These are phyloP conservation scores for Leccinum boreale DNA, from an alignment of 768 basidiomycete species.

Conservation along the genomic window DNA sequence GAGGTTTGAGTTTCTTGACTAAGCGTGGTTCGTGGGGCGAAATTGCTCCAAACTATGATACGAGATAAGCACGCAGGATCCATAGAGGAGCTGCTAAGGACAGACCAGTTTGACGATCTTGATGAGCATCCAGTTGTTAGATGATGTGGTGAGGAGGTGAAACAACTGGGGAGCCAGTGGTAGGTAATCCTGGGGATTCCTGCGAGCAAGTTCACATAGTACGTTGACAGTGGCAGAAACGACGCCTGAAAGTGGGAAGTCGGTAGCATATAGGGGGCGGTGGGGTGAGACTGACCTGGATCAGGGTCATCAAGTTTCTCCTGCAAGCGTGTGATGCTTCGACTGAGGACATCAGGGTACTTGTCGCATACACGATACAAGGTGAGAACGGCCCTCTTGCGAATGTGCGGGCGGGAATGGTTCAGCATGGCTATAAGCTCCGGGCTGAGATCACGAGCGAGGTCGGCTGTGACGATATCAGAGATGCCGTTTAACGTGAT, in stretches of 20 bases:
- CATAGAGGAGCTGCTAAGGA: neutral
- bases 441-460: conserved; percentile 86
- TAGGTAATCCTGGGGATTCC: conserved; percentile 77
- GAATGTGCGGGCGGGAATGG: conserved; percentile 83
- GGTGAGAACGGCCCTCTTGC: conserved; percentile 86
- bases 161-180: conserved; percentile 90
- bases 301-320: conserved; percentile 83
- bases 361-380: conserved; percentile 77
- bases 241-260: conserved; percentile 54
- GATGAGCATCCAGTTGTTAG: conserved; percentile 99
- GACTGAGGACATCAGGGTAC: conserved; percentile 74
- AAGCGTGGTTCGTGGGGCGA: conserved; percentile 91
- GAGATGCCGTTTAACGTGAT: conserved; percentile 80
- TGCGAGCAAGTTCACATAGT: conserved; percentile 85
- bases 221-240: conserved; percentile 94
- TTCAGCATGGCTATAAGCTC: conserved; percentile 85
- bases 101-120: conserved; percentile 94
- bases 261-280: neutral
- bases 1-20: conserved; percentile 90
- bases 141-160: conserved; percentile 86
- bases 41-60: conserved; percentile 80
- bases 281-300: conserved; percentile 41
- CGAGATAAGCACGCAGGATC: neutral
- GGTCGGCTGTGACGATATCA: conserved; percentile 78
- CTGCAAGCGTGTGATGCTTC: conserved; percentile 64